A percentile compares a stretch with the other conserved stretches of the same genome.
These are phyloP conservation scores for Aspergillus sp. DNA, from an alignment of 2,329 filamentous ascomycete species.

Conservation along the genomic window DNA sequence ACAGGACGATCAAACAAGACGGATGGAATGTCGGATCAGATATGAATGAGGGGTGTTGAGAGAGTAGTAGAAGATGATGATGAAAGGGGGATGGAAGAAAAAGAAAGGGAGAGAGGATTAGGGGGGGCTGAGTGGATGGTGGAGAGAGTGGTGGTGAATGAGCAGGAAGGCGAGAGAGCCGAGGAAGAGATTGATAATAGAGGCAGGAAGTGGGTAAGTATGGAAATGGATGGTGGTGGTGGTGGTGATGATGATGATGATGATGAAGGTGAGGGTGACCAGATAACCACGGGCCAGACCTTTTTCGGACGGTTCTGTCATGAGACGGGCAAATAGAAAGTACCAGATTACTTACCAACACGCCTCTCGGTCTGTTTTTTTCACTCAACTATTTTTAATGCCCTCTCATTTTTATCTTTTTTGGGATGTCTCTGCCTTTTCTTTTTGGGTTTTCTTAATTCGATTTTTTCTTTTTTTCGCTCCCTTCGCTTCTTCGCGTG, in stretches of 20 bases:
- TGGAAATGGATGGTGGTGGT: constrained; percentile 4
- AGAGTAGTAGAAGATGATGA: neutral
- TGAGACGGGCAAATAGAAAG: constrained; percentile 6
- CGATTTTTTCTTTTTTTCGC: neutral
- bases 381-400: neutral
- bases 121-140: neutral
- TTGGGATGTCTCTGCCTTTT: too few species aligned
- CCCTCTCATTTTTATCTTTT: neutral
- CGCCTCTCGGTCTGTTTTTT: constrained; percentile 1
- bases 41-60: constrained; percentile 21
- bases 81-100: neutral
- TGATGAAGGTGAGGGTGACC: constrained; percentile 12
- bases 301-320: constrained; percentile 3
- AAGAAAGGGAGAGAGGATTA: neutral
- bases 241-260: constrained; percentile 3
- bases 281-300: constrained; percentile 4
- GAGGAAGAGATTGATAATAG: constrained; percentile 4
- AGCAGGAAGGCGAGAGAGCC: constrained; percentile 9
- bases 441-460: neutral
- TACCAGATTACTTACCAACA: constrained; percentile 11
- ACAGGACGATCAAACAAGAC: constrained; percentile 18
- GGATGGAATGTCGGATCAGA: constrained; percentile 25
- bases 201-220: constrained; percentile 11
- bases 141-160: neutral
- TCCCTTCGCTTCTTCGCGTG: neutral